Evolutionary conservation across 139 green algal genomes (phyloP).

Genomic region (Protoeuglena noctilucae): DNA sequence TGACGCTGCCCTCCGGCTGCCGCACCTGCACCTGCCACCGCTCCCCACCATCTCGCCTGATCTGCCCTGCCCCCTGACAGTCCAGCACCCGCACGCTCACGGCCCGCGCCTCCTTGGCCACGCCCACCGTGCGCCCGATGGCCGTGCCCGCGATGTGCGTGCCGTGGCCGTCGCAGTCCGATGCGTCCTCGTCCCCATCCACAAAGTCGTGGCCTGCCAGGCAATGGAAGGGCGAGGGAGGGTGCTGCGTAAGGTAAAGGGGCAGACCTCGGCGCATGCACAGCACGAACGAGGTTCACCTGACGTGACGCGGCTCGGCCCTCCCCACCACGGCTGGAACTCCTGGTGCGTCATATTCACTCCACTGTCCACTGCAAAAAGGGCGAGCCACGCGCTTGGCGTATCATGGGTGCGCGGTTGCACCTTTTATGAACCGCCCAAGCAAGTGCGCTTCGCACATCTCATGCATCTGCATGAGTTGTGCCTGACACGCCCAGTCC

Average conservation of each 20-base stretch:
- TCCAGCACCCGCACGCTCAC: conserved; percentile 56
- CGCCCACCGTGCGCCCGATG: conserved; percentile 37
- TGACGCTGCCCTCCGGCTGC: no score
- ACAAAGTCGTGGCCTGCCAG: conserved; percentile 34
- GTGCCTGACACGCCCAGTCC: no score
- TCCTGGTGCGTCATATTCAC: conserved; percentile 36
- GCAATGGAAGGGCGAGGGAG: no score
- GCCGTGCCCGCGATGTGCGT: conserved; percentile 49
- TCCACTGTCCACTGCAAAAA: conserved; percentile 52
- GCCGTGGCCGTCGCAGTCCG: conserved; percentile 63
- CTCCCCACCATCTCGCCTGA: conserved; percentile 2
- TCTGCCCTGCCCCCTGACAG: conserved; percentile 35
- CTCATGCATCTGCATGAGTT: no score
- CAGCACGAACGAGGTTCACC: conserved; percentile 5
- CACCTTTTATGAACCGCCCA: no score
- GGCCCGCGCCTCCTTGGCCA: conserved; percentile 48
- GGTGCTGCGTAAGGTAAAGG: conserved; percentile 5
- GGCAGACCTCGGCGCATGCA: conserved; percentile 1
- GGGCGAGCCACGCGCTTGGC: no score
- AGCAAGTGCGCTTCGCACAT: no score
- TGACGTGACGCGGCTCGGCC: not conserved
- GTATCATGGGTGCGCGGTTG: no score
- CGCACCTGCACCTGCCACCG: not conserved
- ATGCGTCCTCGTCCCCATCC: conserved; percentile 23
- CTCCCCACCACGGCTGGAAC: conserved; percentile 22